These are phyloP conservation scores for Aristolochia contorta DNA, from an alignment of 164 flowering plant species.

Conservation along the genomic window DNA sequence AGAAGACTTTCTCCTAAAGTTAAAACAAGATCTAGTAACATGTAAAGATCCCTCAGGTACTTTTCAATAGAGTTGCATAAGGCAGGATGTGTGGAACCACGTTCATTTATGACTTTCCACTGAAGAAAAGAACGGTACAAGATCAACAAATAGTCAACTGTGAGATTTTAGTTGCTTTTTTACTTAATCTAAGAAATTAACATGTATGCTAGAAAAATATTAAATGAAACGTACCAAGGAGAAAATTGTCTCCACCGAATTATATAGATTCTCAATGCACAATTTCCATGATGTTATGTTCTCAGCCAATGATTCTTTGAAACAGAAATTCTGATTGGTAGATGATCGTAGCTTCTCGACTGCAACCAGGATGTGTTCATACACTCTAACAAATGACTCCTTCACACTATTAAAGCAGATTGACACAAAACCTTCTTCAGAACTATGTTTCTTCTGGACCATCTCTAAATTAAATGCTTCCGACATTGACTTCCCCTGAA, in stretches of 20 bases:
- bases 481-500: background rate
- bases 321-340: slow-evolving; percentile 6
- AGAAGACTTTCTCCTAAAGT: slow-evolving; percentile 49
- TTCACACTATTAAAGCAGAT: slow-evolving; percentile 28
- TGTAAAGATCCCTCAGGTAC: slow-evolving; percentile 26
- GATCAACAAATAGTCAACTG: background rate
- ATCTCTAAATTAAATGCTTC: background rate
- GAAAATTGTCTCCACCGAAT: slow-evolving; percentile 29
- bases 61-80: slow-evolving; percentile 21
- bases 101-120: slow-evolving; percentile 36
- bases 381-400: slow-evolving; percentile 6
- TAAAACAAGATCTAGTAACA: slow-evolving; percentile 30
- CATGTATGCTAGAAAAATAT: background rate
- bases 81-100: slow-evolving; percentile 11
- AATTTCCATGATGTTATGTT: slow-evolving; percentile 47
- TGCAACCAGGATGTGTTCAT: slow-evolving; percentile 20
- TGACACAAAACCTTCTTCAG: slow-evolving; percentile 9
- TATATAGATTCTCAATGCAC: slow-evolving; percentile 22
- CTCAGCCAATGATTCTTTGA: slow-evolving; percentile 24
- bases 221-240: slow-evolving; percentile 33
- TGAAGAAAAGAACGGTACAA: slow-evolving; percentile 14
- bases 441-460: background rate
- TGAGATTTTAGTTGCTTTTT: background rate
- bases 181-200: too few species aligned
- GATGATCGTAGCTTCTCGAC: slow-evolving; percentile 27